A percentile compares a stretch with the other conserved stretches of the same genome.
These are phyloP conservation scores for Leishmania mexicana DNA, from an alignment of 208 protist genomes.

Conservation along the genomic window DNA sequence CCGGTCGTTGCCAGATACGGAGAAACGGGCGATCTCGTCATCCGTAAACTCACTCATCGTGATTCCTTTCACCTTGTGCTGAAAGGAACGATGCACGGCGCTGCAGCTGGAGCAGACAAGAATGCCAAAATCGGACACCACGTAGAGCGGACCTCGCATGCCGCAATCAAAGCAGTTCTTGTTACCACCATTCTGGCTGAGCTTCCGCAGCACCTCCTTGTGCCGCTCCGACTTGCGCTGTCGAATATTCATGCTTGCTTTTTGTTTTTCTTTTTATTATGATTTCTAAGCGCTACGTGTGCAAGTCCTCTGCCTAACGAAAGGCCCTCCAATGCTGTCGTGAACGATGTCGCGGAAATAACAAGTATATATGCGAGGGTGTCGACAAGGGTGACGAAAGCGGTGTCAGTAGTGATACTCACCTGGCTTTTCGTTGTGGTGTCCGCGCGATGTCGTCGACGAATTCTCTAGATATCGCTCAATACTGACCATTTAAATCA, in stretches of 20 bases:
- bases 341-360: neutral
- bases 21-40: conserved; percentile 62
- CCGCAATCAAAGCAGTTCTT: conserved; percentile 75
- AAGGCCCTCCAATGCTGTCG: neutral
- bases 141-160: conserved; percentile 74
- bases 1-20: conserved; percentile 66
- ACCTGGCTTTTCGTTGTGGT: too few relatives aligned
- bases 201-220: conserved; percentile 64
- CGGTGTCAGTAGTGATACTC: neutral
- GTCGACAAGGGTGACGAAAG: neutral
- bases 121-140: conserved; percentile 69
- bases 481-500: too few relatives aligned
- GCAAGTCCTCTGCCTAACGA: neutral
- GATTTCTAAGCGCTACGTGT: neutral
- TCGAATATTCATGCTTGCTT: conserved; percentile 59
- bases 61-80: conserved; percentile 91
- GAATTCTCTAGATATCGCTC: too few relatives aligned
- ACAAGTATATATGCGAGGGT: too few relatives aligned
- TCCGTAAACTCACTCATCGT: conserved; percentile 84
- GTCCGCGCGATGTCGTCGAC: too few relatives aligned
- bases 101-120: conserved; percentile 87
- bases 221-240: conserved; percentile 59
- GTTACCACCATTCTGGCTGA: conserved; percentile 67
- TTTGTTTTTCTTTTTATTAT: too few relatives aligned
- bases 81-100: conserved; percentile 76